These are phyloP conservation scores for Daldinia bambusicola DNA, from an alignment of 495 filamentous ascomycete species.

Conservation along the genomic window DNA sequence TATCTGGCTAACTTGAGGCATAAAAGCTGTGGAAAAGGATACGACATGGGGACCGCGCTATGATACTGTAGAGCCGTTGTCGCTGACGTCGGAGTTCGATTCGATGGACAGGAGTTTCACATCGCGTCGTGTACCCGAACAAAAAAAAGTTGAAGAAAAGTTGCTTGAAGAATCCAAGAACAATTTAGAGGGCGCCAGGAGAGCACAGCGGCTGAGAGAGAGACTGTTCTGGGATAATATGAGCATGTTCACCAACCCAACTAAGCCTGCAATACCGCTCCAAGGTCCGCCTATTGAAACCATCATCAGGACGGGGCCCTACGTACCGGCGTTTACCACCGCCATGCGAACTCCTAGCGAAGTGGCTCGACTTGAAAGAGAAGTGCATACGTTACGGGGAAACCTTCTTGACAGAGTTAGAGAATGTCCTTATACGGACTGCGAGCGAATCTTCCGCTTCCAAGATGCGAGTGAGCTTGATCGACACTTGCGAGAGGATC, in stretches of 20 bases:
- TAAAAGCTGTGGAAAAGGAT: slow-evolving; percentile 13
- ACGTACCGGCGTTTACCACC: slow-evolving; percentile 49
- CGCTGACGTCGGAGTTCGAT: slow-evolving; percentile 7
- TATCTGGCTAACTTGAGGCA: slow-evolving; percentile 10
- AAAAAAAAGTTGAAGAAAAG: no score
- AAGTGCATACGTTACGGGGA: slow-evolving; percentile 49
- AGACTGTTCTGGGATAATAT: slow-evolving; percentile 29
- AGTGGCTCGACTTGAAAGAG: slow-evolving; percentile 47
- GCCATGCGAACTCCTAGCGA: slow-evolving; percentile 56
- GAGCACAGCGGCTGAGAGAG: slow-evolving; percentile 26
- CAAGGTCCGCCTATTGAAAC: slow-evolving; percentile 51
- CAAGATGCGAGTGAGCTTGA: slow-evolving; percentile 33
- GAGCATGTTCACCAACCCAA: slow-evolving; percentile 43
- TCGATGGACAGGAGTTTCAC: neutral
- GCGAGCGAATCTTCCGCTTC: slow-evolving; percentile 44
- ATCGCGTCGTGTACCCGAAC: neutral
- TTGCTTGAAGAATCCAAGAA: slow-evolving; percentile 27
- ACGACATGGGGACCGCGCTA: slow-evolving; percentile 34
- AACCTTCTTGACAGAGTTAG: slow-evolving; percentile 47
- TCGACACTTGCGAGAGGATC: slow-evolving; percentile 41
- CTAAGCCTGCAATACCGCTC: slow-evolving; percentile 49
- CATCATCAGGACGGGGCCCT: slow-evolving; percentile 47
- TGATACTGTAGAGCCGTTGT: neutral
- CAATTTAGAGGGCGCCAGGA: slow-evolving; percentile 2
- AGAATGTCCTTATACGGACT: slow-evolving; percentile 51